phyloP scores from a whole-genome alignment of 371 early-diverging fungal species.

The Mucor piriformis region DNA sequence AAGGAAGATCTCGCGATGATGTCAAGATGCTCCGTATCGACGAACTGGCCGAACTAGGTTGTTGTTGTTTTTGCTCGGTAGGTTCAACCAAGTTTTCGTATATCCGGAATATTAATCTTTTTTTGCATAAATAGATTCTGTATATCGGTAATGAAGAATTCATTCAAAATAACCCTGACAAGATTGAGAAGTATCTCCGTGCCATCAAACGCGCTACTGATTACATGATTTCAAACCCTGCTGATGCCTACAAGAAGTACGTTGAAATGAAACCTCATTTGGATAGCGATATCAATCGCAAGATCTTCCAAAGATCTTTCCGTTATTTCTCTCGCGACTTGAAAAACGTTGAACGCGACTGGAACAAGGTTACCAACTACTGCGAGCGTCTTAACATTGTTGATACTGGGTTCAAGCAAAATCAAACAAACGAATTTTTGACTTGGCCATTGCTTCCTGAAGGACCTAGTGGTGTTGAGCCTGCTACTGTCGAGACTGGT shows the following conservation, averaged over 20 bases:
- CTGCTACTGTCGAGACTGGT: constrained; percentile 51
- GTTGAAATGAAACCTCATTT: constrained; percentile 66
- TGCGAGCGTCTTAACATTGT: constrained; percentile 64
- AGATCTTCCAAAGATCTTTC: constrained; percentile 68
- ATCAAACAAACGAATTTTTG: constrained; percentile 65
- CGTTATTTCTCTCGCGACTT: constrained; percentile 64
- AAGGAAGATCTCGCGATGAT: constrained; percentile 56
- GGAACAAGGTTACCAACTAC: constrained; percentile 72
- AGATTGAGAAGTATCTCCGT: constrained; percentile 58
- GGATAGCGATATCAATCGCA: constrained; percentile 55
- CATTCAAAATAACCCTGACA: constrained; percentile 59
- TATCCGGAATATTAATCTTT: background rate
- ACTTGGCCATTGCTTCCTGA: constrained; percentile 49
- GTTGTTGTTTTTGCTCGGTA: constrained; percentile 73
- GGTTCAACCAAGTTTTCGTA: constrained; percentile 5
- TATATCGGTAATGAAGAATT: constrained; percentile 70
- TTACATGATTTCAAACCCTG: constrained; percentile 58
- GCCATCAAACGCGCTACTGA: constrained; percentile 60
- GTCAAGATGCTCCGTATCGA: constrained; percentile 72
- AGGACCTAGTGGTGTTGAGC: constrained; percentile 37
- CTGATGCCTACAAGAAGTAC: constrained; percentile 55
- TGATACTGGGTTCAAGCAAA: constrained; percentile 57
- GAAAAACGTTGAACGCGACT: constrained; percentile 69
- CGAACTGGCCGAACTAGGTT: constrained; percentile 66
- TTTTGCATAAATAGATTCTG: constrained; percentile 41